These are phyloP conservation scores for Fusarium drepaniforme DNA, from an alignment of 2,329 filamentous ascomycete species.

Conservation along the genomic window DNA sequence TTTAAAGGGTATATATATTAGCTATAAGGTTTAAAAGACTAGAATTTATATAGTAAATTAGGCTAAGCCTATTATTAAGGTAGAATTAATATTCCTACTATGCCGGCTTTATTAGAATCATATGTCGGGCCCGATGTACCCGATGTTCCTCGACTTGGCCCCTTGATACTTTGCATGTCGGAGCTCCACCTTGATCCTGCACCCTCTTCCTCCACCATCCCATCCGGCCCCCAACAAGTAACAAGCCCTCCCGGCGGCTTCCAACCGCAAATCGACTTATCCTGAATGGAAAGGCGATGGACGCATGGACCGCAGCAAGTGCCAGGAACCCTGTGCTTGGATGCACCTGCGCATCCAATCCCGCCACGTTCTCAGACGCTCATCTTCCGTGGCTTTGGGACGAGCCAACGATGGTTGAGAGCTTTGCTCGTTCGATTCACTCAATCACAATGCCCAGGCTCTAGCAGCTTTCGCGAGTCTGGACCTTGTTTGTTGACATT, in stretches of 20 bases:
- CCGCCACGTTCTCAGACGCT: constrained; percentile 37
- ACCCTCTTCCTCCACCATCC: constrained; percentile 22
- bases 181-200: constrained; percentile 33
- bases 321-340: constrained; percentile 41
- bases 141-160: too few species aligned
- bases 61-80: too few species aligned
- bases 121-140: too few species aligned
- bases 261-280: constrained; percentile 27
- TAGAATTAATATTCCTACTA: too few species aligned
- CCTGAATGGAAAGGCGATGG: constrained; percentile 8
- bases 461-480: constrained; percentile 12
- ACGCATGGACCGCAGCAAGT: constrained; percentile 23
- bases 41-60: too few species aligned
- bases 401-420: constrained; percentile 38
- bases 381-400: constrained; percentile 33
- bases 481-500: constrained; percentile 9
- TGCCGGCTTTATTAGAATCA: too few species aligned
- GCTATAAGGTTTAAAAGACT: too few species aligned
- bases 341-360: constrained; percentile 36
- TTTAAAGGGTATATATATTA: too few species aligned
- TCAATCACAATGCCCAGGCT: constrained; percentile 34
- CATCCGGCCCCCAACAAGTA: constrained; percentile 24
- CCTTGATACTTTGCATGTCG: constrained; percentile 22
- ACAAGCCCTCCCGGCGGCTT: constrained; percentile 21
- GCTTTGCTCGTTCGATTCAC: constrained; percentile 21